phyloP scores from a whole-genome alignment of 140 eudicot species.

The Oenanthe javanica region DNA sequence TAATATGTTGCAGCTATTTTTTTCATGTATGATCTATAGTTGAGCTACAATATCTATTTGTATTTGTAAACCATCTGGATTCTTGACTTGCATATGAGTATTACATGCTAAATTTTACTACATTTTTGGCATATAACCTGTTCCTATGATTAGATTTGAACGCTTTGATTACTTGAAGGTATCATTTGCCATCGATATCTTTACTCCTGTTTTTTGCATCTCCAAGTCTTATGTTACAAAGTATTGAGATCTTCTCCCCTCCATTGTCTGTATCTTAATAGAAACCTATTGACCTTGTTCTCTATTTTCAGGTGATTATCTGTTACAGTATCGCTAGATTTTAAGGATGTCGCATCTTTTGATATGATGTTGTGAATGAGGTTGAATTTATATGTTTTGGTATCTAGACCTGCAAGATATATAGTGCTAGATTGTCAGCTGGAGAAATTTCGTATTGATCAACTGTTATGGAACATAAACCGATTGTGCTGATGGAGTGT shows the following conservation, averaged over 20 bases:
- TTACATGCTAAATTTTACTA: background rate
- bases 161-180: background rate
- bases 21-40: background rate
- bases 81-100: background rate
- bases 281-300: background rate
- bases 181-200: background rate
- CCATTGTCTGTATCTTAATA: background rate
- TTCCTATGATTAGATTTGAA: background rate
- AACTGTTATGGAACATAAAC: constrained; percentile 23
- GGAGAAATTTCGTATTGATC: background rate
- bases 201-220: background rate
- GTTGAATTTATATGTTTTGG: constrained; percentile 14
- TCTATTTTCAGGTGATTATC: background rate
- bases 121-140: background rate
- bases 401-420: background rate
- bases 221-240: background rate
- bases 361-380: constrained; percentile 24
- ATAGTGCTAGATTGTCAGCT: background rate
- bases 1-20: background rate
- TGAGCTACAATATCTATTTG: background rate
- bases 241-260: background rate
- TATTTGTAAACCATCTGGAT: background rate
- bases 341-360: background rate
- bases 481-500: constrained; percentile 34
- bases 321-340: constrained; percentile 8